Conservation (phyloP, 164 flowering plant species). For the Sextonia rubra region DNA sequence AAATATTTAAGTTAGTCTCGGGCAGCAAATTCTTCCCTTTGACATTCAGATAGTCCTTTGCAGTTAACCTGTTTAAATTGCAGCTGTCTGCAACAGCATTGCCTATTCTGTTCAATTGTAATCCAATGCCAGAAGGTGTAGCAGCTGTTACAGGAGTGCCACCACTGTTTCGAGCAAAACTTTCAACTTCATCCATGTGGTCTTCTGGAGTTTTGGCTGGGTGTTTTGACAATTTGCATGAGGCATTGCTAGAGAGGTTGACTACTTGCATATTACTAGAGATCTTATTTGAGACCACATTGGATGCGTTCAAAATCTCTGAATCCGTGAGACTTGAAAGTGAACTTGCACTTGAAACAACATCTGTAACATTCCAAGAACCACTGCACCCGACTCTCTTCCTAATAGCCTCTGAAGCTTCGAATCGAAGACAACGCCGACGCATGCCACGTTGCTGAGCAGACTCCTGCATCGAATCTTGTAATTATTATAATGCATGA, state of each 20-base stretch:
- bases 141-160: constrained; percentile 23
- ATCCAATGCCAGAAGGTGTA: constrained; percentile 56
- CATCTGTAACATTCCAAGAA: constrained; percentile 8
- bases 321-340: constrained; percentile 10
- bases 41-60: constrained; percentile 13
- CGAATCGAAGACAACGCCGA: constrained; percentile 50
- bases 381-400: not conserved
- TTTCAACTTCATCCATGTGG: constrained; percentile 9
- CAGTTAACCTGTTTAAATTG: constrained; percentile 18
- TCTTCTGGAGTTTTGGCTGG: constrained; percentile 8
- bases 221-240: constrained; percentile 10
- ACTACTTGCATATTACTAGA: constrained; percentile 11
- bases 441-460: constrained; percentile 27
- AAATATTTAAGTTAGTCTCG: constrained; percentile 17
- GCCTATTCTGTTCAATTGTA: constrained; percentile 61
- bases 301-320: constrained; percentile 1
- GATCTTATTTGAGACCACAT: constrained; percentile 15
- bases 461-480: constrained; percentile 24
- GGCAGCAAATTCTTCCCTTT: constrained; percentile 16
- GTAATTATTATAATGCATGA: constrained; percentile 12
- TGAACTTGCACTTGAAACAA: constrained; percentile 7
- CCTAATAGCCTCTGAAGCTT: constrained; percentile 24
- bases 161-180: constrained; percentile 14
- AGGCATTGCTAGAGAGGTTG: constrained; percentile 14
- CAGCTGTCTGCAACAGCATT: constrained; percentile 24